Conservation (phyloP, 768 basidiomycete genomes). For the Amanita rubescens region DNA sequence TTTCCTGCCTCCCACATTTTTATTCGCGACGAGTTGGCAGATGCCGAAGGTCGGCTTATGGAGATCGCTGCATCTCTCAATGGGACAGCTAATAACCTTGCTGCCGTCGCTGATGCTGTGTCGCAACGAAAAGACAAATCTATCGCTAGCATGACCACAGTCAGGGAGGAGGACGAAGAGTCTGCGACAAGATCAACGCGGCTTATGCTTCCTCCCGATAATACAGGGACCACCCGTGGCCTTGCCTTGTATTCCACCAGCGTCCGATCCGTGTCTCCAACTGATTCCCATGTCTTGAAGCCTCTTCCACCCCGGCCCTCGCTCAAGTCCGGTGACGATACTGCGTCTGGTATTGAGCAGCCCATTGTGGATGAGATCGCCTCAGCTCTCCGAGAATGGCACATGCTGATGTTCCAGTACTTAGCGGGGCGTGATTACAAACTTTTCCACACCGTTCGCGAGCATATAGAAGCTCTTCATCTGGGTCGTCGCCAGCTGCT, state of each 20-base stretch:
- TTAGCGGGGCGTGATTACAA: conserved; percentile 85
- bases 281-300: conserved; percentile 58
- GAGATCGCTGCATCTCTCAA: conserved; percentile 60
- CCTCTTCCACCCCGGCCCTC: conserved; percentile 85
- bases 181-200: conserved; percentile 55
- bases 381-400: conserved; percentile 94
- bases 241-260: conserved; percentile 69
- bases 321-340: conserved; percentile 94
- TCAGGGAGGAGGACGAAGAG: conserved; percentile 60
- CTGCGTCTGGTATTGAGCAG: conserved; percentile 70
- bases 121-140: conserved; percentile 34
- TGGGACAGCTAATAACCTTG: conserved; percentile 19
- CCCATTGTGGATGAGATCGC: conserved; percentile 98
- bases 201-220: conserved; percentile 67
- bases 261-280: conserved; percentile 64
- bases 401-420: conserved; percentile 85
- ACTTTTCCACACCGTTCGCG: conserved; percentile 78
- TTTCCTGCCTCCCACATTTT: conserved; percentile 88
- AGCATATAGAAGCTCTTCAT: conserved; percentile 87
- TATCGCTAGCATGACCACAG: conserved; percentile 44
- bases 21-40: conserved; percentile 78
- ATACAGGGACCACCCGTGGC: conserved; percentile 64
- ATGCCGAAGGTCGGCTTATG: conserved; percentile 80
- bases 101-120: conserved; percentile 22
- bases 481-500: conserved; percentile 88